phyloP scores from a whole-genome alignment of 441 rosid genomes.

The Euphorbia neoarborescens region DNA sequence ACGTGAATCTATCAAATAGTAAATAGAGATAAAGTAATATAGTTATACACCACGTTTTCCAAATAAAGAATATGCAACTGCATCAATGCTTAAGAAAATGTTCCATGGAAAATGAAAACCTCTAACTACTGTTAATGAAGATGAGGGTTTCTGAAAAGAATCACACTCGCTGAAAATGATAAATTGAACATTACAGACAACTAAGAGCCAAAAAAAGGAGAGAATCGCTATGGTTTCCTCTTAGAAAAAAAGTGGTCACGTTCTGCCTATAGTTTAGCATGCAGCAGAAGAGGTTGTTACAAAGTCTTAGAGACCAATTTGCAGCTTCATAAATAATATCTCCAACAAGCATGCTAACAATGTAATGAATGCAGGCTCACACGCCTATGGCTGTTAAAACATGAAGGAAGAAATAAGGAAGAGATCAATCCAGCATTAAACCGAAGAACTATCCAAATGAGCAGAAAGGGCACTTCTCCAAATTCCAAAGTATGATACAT shows the following conservation, averaged over 20 bases:
- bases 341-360: neutral
- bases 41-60: neutral
- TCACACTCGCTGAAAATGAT: neutral
- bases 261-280: neutral
- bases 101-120: neutral
- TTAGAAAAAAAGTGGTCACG: neutral
- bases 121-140: neutral
- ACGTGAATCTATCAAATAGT: conserved; percentile 52
- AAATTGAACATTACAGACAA: neutral
- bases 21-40: conserved; percentile 11
- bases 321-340: neutral
- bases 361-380: neutral
- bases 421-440: neutral
- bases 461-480: neutral
- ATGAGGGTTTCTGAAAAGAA: neutral
- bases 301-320: neutral
- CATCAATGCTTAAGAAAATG: neutral
- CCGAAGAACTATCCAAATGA: neutral
- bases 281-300: neutral
- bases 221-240: neutral
- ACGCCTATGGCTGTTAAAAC: neutral
- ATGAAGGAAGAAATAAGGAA: neutral
- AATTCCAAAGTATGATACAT: neutral
- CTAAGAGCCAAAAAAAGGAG: neutral
- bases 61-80: conserved; percentile 5